A percentile compares a stretch with the other conserved stretches of the same genome.
Evolutionary conservation across 805 yeast genomes (phyloP).

Genomic region (Kodamaea nitidulidarum): DNA sequence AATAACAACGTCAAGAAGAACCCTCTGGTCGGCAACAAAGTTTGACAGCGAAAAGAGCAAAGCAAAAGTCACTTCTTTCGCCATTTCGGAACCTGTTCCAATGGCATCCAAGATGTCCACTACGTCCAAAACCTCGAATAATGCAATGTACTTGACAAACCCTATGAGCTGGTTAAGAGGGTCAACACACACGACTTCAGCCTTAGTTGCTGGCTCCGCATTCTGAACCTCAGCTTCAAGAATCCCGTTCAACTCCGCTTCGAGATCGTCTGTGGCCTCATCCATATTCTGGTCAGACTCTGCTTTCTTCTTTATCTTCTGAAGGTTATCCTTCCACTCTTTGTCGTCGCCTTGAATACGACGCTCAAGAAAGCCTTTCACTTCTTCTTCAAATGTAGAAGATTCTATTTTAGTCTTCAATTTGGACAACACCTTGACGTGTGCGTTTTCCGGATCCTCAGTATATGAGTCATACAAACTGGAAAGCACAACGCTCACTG

Average conservation of each 20-base stretch:
- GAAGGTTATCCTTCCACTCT: not conserved
- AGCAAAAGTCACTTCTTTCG: not conserved
- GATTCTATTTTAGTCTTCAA: slow-evolving; percentile 6
- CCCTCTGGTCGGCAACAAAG: slow-evolving; percentile 2
- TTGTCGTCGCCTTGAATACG: not conserved
- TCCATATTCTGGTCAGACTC: not conserved
- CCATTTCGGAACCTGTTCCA: not conserved
- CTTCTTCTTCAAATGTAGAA: slow-evolving; percentile 9
- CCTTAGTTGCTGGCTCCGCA: not conserved
- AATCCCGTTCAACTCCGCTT: slow-evolving; percentile 1
- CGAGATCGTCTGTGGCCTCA: not conserved
- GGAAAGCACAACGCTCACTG: slow-evolving; percentile 7
- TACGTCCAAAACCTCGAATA: not conserved
- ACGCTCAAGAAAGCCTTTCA: slow-evolving; percentile 7
- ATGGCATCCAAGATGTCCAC: not conserved
- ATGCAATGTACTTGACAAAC: not conserved
- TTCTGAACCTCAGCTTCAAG: not conserved
- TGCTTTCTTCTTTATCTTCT: not conserved
- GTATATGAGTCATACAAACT: slow-evolving; percentile 2
- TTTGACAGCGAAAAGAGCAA: not conserved
- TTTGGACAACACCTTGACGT: slow-evolving; percentile 16
- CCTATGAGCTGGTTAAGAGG: not conserved
- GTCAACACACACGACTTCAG: not conserved
- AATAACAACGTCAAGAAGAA: slow-evolving; percentile 14
- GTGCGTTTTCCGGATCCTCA: slow-evolving; percentile 14